phyloP scores from a whole-genome alignment of 2,329 filamentous ascomycete genomes.

The Exserohilum turcica region DNA sequence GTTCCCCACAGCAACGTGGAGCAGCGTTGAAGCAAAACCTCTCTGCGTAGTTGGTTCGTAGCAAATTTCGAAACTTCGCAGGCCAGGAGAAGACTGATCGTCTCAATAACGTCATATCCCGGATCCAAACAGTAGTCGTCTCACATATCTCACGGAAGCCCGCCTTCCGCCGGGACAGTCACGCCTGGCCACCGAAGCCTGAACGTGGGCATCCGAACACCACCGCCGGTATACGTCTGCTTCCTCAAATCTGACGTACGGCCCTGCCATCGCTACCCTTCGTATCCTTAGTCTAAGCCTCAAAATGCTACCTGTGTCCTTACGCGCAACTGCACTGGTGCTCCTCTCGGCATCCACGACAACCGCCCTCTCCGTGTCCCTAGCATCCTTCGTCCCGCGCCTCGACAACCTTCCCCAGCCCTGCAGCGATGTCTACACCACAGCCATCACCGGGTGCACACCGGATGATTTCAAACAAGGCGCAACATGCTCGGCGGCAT shows the following conservation, averaged over 20 bases:
- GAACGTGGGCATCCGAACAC: constrained; percentile 18
- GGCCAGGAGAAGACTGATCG: constrained; percentile 30
- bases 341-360: constrained; percentile 30
- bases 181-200: constrained; percentile 9
- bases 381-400: constrained; percentile 53
- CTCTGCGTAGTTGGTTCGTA: constrained; percentile 11
- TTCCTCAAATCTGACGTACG: constrained; percentile 11
- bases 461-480: constrained; percentile 46
- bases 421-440: constrained; percentile 51
- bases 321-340: constrained; percentile 24
- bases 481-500: constrained; percentile 44
- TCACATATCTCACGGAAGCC: constrained; percentile 24
- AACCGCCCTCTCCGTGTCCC: constrained; percentile 45
- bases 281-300: constrained; percentile 15
- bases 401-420: constrained; percentile 46
- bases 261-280: constrained; percentile 8
- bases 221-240: constrained; percentile 9
- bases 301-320: constrained; percentile 30
- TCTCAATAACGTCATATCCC: constrained; percentile 30
- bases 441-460: constrained; percentile 48
- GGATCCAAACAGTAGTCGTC: constrained; percentile 33
- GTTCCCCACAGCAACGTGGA: constrained; percentile 20
- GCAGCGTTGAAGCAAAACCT: constrained; percentile 13
- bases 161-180: constrained; percentile 12
- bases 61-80: constrained; percentile 26